Percentiles rank a stretch among this genome's conserved stretches.
Evolutionary conservation across 768 basidiomycete species (phyloP).

Genomic region (Naganishia antarctica): DNA sequence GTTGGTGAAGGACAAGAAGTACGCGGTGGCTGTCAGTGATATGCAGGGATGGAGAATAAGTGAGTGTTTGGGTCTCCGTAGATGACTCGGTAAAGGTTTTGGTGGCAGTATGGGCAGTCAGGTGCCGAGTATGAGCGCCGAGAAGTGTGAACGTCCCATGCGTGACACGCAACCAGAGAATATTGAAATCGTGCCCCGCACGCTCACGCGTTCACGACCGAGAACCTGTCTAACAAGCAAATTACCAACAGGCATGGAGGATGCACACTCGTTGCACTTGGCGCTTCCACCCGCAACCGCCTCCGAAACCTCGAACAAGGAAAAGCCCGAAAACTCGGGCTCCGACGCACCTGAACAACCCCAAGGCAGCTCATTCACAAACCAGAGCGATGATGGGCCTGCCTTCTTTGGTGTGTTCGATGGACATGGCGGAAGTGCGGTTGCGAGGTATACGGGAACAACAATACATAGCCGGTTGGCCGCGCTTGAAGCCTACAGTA

Average conservation of each 20-base stretch:
- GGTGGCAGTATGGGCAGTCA: too few relatives aligned
- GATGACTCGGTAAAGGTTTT: too few relatives aligned
- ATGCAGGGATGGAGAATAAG: conserved; percentile 99
- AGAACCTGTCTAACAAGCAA: background rate
- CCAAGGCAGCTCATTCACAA: conserved; percentile 43
- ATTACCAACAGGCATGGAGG: conserved; percentile 80
- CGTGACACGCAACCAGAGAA: too few relatives aligned
- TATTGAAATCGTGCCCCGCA: too few relatives aligned
- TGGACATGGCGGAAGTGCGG: conserved; percentile 71
- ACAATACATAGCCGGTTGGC: conserved; percentile 44
- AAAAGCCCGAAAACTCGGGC: conserved; percentile 18
- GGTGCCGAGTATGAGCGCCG: too few relatives aligned
- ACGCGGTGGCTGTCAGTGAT: conserved; percentile 72
- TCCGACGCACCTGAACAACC: conserved; percentile 40
- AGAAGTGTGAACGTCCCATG: too few relatives aligned
- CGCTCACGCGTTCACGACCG: too few relatives aligned
- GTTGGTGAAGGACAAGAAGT: conserved; percentile 43
- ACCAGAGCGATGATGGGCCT: conserved; percentile 48
- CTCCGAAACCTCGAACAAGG: conserved; percentile 29
- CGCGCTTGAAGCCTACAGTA: conserved; percentile 43
- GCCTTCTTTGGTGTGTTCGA: conserved; percentile 97
- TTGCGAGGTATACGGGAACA: conserved; percentile 48
- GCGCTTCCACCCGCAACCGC: conserved; percentile 53
- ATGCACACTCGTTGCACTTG: conserved; percentile 75
- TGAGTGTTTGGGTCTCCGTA: conserved; percentile 54